Conservation (phyloP, 768 basidiomycete genomes). For the Kwoniella europaea region DNA sequence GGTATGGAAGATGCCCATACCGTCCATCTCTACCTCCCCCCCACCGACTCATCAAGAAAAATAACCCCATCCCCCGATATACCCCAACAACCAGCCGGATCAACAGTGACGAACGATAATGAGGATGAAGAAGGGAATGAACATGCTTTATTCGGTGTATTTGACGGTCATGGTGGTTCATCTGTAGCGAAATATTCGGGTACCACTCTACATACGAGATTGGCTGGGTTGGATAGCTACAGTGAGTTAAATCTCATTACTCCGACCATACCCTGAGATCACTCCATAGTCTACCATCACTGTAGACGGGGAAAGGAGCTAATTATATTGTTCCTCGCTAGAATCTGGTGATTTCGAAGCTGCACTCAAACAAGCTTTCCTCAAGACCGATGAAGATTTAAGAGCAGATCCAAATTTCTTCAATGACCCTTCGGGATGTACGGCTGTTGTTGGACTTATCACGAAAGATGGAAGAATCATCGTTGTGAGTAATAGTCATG, state of each 20-base stretch:
- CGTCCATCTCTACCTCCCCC: conserved; percentile 68
- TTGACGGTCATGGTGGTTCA: conserved; percentile 95
- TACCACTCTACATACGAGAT: conserved; percentile 53
- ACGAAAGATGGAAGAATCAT: conserved; percentile 75
- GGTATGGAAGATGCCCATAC: conserved; percentile 98
- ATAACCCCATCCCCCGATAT: conserved; percentile 33
- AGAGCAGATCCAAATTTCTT: conserved; percentile 81
- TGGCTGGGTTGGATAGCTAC: conserved; percentile 50
- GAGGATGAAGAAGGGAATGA: conserved; percentile 59
- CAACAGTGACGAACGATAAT: conserved; percentile 61
- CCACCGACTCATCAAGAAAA: conserved; percentile 30
- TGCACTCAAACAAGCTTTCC: conserved; percentile 84
- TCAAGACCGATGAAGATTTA: conserved; percentile 93
- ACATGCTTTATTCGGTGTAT: conserved; percentile 87
- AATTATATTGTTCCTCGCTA: conserved; percentile 6
- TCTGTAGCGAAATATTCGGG: conserved; percentile 57
- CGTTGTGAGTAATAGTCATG: conserved; percentile 40
- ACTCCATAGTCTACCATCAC: too few relatives aligned
- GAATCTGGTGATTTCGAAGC: conserved; percentile 67
- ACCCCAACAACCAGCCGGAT: conserved; percentile 52
- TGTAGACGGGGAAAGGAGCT: background rate
- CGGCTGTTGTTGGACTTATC: conserved; percentile 85
- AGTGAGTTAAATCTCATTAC: conserved; percentile 36
- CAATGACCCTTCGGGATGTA: conserved; percentile 93
- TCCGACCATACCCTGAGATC: too few relatives aligned